Evolutionary conservation across 2,329 filamentous ascomycete species (phyloP).

Genomic region (Fusarium albidum): DNA sequence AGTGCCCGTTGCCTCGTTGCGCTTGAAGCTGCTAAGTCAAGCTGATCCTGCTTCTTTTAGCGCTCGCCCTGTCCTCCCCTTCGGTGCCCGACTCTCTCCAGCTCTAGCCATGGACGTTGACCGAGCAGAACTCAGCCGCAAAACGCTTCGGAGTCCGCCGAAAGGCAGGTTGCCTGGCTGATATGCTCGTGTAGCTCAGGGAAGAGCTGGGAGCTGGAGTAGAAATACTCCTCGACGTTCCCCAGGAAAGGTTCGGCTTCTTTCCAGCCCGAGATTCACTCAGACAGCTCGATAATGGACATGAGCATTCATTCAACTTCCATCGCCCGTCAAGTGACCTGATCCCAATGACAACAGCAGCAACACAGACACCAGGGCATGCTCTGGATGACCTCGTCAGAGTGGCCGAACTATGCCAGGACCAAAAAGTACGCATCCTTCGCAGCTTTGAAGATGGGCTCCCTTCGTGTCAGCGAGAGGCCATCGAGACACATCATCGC

Average conservation of each 20-base stretch:
- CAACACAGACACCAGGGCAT: conserved; percentile 24
- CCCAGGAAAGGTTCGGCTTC: neutral
- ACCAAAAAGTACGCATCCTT: conserved; percentile 45
- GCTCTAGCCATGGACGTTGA: conserved; percentile 29
- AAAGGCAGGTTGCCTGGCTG: conserved; percentile 25
- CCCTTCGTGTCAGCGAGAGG: conserved; percentile 28
- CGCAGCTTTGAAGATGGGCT: conserved; percentile 42
- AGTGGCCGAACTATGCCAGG: conserved; percentile 45
- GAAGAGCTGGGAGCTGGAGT: conserved; percentile 9
- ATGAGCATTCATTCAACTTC: conserved; percentile 13
- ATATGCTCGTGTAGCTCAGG: neutral
- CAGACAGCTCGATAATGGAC: conserved; percentile 1
- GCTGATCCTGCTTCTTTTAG: conserved; percentile 25
- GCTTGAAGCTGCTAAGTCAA: conserved; percentile 30
- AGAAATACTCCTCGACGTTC: conserved; percentile 29
- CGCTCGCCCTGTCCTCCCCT: conserved; percentile 13
- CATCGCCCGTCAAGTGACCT: conserved; percentile 16
- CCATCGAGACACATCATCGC: conserved; percentile 26
- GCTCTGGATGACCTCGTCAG: conserved; percentile 46
- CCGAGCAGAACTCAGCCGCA: conserved; percentile 38
- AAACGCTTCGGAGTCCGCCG: conserved; percentile 34
- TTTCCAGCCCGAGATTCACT: neutral
- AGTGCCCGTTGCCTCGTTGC: conserved; percentile 23
- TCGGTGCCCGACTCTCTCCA: neutral
- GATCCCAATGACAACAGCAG: conserved; percentile 31